Evolutionary conservation across 139 green algal species (phyloP), one percentile per base, ranked within the genome.

Genomic region (Chlorella sp.): DNA sequence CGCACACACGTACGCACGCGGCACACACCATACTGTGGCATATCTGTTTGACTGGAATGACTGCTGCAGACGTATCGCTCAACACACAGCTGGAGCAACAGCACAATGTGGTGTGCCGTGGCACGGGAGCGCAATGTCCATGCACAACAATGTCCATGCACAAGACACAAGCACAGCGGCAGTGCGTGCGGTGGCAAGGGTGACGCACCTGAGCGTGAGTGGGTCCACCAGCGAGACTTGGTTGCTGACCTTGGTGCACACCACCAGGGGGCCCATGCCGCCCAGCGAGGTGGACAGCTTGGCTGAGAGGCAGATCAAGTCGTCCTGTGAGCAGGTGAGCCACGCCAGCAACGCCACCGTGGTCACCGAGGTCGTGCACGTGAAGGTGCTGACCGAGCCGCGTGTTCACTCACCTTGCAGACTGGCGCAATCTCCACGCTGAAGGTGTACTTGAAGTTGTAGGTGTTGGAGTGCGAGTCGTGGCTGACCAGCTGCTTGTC

Each of bases 381-480:
- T n/a, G n/a, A n/a, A n/a, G n/a, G n/a, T n/a, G n/a, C n/a, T n/a
- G n/a, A n/a, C n/a, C n/a, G n/a, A n/a, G n/a, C n/a, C n/a, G n/a
- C n/a, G n/a, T n/a, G n/a, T n/a, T 55, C 42, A 55, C 42, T 24
- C 63, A 81, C 74, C 86, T 93, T 96, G 87, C 92, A 97, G 24
- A 97, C 79, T 26, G 93, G 94, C 32, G 88, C 91, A 31, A 99
- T 96, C 84, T 99, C 95, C 2, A 96, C 87, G 3, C 77, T 89
- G 81, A 99, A 99, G 3, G 95, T 98, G 90, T 93, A 98, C 86
- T 97, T 97, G 91, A 98, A 99, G 86, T 98, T 98, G 88, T 98
- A 99, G 6, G 81, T 92, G 74, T 86, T 89, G 42, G 85, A 91
- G 81, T 99, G 89, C 22, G 82, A 88, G 84, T 98, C 91, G 79